phyloP scores from a whole-genome alignment of 2,329 filamentous ascomycete genomes.

The Aspergillus versicolor region DNA sequence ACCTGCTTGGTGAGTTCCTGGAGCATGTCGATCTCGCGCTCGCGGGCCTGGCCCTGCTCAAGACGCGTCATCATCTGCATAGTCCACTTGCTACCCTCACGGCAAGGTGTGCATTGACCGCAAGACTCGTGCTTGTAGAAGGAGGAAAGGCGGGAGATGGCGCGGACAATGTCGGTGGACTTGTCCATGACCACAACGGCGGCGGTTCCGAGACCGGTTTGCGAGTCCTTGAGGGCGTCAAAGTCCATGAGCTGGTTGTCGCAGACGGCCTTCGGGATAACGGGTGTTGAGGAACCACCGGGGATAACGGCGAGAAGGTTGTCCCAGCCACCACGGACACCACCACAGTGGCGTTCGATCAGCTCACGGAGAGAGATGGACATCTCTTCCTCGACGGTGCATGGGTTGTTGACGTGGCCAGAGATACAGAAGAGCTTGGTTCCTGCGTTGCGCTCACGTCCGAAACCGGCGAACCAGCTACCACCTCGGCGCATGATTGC shows the following conservation, averaged over 20 bases:
- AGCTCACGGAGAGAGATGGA: conserved; percentile 93
- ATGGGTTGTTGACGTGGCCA: conserved; percentile 97
- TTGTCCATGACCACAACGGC: conserved; percentile 99
- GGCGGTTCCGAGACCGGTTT: conserved; percentile 94
- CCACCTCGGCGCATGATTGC: conserved; percentile 93
- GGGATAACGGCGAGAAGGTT: conserved; percentile 95
- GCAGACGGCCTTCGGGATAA: conserved; percentile 84
- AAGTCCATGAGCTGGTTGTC: conserved; percentile 99
- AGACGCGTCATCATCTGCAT: conserved; percentile 98
- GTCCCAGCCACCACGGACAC: conserved; percentile 95
- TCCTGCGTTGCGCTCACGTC: conserved; percentile 91
- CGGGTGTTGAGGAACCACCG: conserved; percentile 93
- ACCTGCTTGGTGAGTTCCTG: conserved; percentile 99
- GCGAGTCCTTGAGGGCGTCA: conserved; percentile 94
- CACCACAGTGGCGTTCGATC: conserved; percentile 97
- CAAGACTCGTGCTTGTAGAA: conserved; percentile 99
- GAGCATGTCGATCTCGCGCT: conserved; percentile 97
- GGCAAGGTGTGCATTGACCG: conserved; percentile 98
- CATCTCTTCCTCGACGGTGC: conserved; percentile 99
- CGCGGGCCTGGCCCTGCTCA: conserved; percentile 82
- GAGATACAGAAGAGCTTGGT: conserved; percentile 99
- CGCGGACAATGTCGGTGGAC: conserved; percentile 90
- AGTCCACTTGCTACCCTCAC: conserved; percentile 98
- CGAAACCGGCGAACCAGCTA: conserved; percentile 90
- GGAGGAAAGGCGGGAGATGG: conserved; percentile 86